Conservation (phyloP, 352 stramenopile species). For the Pythium graminicola region DNA sequence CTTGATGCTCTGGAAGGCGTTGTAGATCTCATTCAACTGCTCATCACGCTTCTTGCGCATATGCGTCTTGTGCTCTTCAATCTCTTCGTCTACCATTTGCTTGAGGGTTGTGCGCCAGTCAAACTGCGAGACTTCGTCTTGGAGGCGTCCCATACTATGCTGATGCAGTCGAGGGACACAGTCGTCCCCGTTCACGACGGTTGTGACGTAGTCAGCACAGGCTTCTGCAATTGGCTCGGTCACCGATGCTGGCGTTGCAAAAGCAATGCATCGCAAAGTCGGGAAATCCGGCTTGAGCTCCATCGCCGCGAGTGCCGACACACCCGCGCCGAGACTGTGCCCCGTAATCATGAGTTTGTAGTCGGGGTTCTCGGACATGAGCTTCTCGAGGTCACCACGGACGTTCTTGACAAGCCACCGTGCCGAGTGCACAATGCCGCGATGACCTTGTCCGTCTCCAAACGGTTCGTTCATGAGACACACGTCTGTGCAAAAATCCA, state of each 20-base stretch:
- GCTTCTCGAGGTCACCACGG: constrained; percentile 35
- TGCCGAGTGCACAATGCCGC: constrained; percentile 74
- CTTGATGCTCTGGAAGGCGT: constrained; percentile 38
- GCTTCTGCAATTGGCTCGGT: constrained; percentile 47
- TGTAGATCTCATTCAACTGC: constrained; percentile 40
- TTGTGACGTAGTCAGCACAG: constrained; percentile 57
- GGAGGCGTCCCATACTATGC: constrained; percentile 58
- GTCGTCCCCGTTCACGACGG: constrained; percentile 74
- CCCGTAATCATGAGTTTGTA: constrained; percentile 59
- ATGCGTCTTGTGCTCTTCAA: constrained; percentile 45
- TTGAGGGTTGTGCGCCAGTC: constrained; percentile 57
- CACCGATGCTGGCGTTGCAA: constrained; percentile 66
- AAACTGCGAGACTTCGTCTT: constrained; percentile 58
- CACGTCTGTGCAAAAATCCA: constrained; percentile 80
- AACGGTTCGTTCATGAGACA: constrained; percentile 77
- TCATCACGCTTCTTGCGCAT: constrained; percentile 42
- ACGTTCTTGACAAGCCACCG: constrained; percentile 62
- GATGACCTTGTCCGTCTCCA: constrained; percentile 54
- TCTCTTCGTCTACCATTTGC: constrained; percentile 48
- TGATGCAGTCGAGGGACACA: constrained; percentile 76
- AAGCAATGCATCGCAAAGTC: constrained; percentile 51
- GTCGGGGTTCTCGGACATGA: constrained; percentile 37
- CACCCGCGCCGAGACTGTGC: constrained; percentile 64
- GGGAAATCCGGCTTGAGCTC: constrained; percentile 38
- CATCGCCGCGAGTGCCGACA: constrained; percentile 62